Conservation (phyloP, 1,284 basidiomycete species). For the Xerocomus nothofagi region DNA sequence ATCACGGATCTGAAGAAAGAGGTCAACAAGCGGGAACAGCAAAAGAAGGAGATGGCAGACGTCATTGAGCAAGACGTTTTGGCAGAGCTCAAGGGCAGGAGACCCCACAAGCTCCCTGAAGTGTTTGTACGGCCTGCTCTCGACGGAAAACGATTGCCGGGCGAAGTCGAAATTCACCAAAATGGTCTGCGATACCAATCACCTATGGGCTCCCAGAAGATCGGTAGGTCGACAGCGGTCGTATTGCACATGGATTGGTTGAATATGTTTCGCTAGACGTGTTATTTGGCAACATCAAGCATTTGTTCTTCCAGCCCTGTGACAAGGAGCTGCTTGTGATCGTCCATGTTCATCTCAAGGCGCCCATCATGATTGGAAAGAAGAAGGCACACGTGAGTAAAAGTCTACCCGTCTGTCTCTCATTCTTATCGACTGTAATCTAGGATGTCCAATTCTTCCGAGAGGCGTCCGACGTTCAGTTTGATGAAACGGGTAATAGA, state of each 20-base stretch:
- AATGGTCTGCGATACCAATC: constrained; percentile 96
- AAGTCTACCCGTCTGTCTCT: background rate
- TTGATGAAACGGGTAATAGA: constrained; percentile 98
- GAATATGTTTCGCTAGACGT: constrained; percentile 59
- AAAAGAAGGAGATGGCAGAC: constrained; percentile 98
- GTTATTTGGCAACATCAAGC: constrained; percentile 97
- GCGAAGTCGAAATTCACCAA: constrained; percentile 96
- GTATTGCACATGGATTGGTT: background rate
- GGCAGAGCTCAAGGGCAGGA: constrained; percentile 81
- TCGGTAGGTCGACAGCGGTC: constrained; percentile 55
- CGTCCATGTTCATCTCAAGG: constrained; percentile 90
- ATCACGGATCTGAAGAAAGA: constrained; percentile 97
- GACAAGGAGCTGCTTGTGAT: constrained; percentile 96
- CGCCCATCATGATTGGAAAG: constrained; percentile 99
- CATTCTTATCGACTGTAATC: constrained; percentile 1
- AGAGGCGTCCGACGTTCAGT: constrained; percentile 96
- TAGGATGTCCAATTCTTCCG: constrained; percentile 98
- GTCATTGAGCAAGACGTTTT: constrained; percentile 94
- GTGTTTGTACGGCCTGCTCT: constrained; percentile 93
- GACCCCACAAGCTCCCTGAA: constrained; percentile 84
- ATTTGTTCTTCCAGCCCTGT: constrained; percentile 98
- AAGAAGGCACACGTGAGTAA: constrained; percentile 86
- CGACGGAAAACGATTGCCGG: constrained; percentile 90
- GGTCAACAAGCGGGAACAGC: constrained; percentile 95
- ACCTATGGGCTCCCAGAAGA: constrained; percentile 84